These are phyloP conservation scores for Aspergillus sp. DNA, from an alignment of 2,329 filamentous ascomycete genomes.

Conservation along the genomic window DNA sequence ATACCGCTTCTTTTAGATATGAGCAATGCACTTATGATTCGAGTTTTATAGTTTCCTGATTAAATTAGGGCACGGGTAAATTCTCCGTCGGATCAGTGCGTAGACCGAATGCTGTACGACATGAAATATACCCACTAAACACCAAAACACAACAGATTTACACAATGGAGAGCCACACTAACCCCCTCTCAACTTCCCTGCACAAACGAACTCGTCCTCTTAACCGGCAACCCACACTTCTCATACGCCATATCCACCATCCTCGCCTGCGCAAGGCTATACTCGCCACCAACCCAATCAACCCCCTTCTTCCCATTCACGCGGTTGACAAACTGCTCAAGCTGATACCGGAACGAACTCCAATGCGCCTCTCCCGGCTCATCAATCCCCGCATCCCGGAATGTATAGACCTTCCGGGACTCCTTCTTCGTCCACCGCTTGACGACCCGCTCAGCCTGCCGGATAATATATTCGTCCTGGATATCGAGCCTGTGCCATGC, in stretches of 20 bases:
- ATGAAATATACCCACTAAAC: background rate
- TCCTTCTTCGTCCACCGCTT: conserved; percentile 25
- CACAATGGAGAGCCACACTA: no score
- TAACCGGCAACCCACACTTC: conserved; percentile 41
- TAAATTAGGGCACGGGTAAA: background rate
- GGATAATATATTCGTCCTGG: conserved; percentile 12
- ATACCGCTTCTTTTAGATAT: background rate
- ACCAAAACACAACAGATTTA: no score
- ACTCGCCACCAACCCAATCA: conserved; percentile 49
- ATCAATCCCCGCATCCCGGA: conserved; percentile 25
- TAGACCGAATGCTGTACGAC: background rate
- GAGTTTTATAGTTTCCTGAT: background rate
- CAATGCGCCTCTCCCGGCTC: conserved; percentile 40
- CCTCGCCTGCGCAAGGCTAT: conserved; percentile 52
- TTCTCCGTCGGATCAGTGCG: background rate
- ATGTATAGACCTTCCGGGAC: conserved; percentile 27
- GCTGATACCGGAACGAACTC: conserved; percentile 52
- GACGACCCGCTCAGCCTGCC: conserved; percentile 12
- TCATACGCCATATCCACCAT: conserved; percentile 55
- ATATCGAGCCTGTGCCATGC: conserved; percentile 23
- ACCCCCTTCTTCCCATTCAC: conserved; percentile 45
- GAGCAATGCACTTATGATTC: background rate
- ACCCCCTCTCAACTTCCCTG: background rate
- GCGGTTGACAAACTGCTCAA: conserved; percentile 56
- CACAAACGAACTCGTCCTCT: background rate